Base-by-base conservation (phyloP, 176 grass and related monocot genomes). In the Oryza nivara region DNA sequence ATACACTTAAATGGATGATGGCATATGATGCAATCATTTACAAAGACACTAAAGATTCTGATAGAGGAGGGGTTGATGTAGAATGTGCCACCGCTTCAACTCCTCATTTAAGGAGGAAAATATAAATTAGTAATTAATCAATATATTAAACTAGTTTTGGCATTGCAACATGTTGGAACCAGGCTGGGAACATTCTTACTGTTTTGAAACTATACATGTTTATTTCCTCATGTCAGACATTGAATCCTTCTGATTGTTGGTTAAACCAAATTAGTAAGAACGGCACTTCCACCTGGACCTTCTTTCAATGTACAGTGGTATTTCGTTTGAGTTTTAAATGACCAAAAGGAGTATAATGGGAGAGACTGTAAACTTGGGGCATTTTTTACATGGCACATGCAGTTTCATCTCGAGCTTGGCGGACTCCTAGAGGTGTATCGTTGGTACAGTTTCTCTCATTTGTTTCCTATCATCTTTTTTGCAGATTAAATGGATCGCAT, bases 391-490 rank as follows among this genome's bases (percentile, higher is more conserved):
- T 78, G 65, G 35, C 70, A 40, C 40, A 41, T 41, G 40, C 14
- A 94, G 95, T 97, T 85, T 84, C 88, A 83, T 97, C 95, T 83
- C 85, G 92, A 83, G 90, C 90, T 84, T 97, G 95, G 92, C 45
- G 20, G 73, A 91, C 83, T 73, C 74, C 67, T 2, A 91, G 88
- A 80, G 90, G 95, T 51, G 81, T 92, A 86, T 92, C 90, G 46
- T 72, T 97, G 95, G 95, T 97, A 94, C 26, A 80, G 23, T 60
- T 66, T 67, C 83, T 90, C 20, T 71, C 11, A 25, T 35, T 56
- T 82, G 4, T 69, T 69, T 74, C 72, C 67, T 76, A 11, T 19
- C 70, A 45, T 63, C 67, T n/a, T 16, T 16, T 86, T 30, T 82
- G 28, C 14, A 82, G 64, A 36, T 73, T 16, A 11, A 83, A 81